These are phyloP conservation scores for Physocladia obscura DNA, from an alignment of 192 early-diverging fungal species.

Conservation along the genomic window DNA sequence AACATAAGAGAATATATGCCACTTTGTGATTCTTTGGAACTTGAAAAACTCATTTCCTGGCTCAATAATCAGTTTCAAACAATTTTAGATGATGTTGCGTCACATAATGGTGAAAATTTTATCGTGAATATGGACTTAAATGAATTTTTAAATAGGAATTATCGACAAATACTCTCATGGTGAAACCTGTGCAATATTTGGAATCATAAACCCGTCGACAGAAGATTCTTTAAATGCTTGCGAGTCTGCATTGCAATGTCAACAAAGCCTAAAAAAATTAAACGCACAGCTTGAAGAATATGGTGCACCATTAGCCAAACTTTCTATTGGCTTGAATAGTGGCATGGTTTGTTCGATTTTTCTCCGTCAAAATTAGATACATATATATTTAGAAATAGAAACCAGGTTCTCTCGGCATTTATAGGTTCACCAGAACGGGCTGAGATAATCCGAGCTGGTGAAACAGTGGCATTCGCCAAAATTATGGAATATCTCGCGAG, in stretches of 20 bases:
- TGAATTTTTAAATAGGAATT: background rate
- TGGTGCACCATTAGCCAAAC: background rate
- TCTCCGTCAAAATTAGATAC: background rate
- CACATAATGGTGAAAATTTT: background rate
- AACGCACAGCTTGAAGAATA: background rate
- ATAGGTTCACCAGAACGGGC: background rate
- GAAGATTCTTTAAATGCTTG: constrained; percentile 1
- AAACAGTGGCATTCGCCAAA: constrained; percentile 10
- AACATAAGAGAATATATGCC: constrained; percentile 8
- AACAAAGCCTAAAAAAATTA: background rate
- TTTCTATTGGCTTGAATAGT: constrained; percentile 8
- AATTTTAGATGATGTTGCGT: background rate
- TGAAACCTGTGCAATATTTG: constrained; percentile 1
- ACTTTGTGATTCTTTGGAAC: background rate
- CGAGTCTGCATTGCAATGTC: constrained; percentile 8
- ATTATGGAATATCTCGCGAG: background rate
- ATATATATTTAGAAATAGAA: background rate
- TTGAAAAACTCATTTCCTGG: background rate
- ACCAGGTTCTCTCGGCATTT: constrained; percentile 9
- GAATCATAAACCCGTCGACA: background rate
- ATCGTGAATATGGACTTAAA: background rate
- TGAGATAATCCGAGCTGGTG: constrained; percentile 6
- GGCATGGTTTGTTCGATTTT: background rate
- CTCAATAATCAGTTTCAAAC: background rate
- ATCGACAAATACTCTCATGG: constrained; percentile 12